Percentiles rank a stretch among this genome's conserved stretches.
These are phyloP conservation scores for Cryphonectria japonica DNA, from an alignment of 2,329 filamentous ascomycete species.

Conservation along the genomic window DNA sequence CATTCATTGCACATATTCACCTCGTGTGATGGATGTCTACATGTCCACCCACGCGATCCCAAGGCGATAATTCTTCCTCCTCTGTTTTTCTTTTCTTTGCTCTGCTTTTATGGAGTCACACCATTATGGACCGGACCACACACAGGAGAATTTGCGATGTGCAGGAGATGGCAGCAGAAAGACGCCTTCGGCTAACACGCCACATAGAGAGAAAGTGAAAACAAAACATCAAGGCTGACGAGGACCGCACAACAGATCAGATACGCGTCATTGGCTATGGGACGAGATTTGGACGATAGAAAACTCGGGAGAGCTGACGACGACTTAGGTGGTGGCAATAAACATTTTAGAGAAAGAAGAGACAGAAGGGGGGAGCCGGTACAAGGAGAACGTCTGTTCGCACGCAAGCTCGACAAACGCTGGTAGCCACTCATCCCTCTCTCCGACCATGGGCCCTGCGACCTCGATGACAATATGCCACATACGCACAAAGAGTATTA, in stretches of 20 bases:
- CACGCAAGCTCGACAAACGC: background rate
- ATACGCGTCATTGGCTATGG: background rate
- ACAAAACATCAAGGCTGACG: background rate
- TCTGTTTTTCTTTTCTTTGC: background rate
- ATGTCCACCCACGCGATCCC: background rate
- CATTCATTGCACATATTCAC: background rate
- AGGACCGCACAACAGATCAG: background rate
- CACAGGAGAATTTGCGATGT: background rate
- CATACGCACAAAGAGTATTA: background rate
- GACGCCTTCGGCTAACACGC: background rate
- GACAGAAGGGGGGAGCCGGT: background rate
- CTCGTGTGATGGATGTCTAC: background rate
- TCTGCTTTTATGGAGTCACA: background rate
- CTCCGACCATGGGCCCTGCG: background rate
- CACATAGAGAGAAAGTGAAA: background rate
- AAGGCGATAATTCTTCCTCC: no score
- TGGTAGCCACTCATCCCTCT: background rate
- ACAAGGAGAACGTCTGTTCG: background rate
- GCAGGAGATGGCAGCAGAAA: background rate
- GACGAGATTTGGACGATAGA: background rate
- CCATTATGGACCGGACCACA: background rate
- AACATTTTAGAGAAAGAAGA: background rate
- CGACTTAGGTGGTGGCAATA: background rate
- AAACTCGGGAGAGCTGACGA: background rate
- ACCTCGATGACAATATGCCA: background rate